Evolutionary conservation across 2,329 filamentous ascomycete species (phyloP).

Genomic region (Trichoderma koningii): DNA sequence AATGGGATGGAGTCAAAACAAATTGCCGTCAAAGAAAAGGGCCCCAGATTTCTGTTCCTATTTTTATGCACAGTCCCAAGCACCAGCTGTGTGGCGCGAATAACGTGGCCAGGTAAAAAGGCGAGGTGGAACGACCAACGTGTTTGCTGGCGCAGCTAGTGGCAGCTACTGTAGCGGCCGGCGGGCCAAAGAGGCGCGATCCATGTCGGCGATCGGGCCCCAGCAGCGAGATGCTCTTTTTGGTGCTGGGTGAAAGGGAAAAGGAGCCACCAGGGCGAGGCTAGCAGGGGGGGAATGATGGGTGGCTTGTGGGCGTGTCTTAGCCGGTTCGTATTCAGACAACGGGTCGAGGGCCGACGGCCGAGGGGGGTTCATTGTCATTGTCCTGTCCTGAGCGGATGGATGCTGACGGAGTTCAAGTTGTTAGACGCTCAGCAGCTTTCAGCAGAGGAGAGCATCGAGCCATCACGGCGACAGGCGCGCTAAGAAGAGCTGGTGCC

Average conservation of each 20-base stretch:
- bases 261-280: background rate
- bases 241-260: too few relatives aligned
- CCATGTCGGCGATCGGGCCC: constrained; percentile 22
- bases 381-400: too few relatives aligned
- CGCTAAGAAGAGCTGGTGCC: background rate
- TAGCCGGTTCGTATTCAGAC: constrained; percentile 17
- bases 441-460: too few relatives aligned
- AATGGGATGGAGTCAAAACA: too few relatives aligned
- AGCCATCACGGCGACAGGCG: background rate
- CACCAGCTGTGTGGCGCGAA: background rate
- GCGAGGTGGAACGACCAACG: constrained; percentile 2
- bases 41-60: constrained; percentile 18
- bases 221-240: constrained; percentile 2
- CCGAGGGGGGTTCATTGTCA: background rate
- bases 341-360: background rate
- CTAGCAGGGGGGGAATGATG: background rate
- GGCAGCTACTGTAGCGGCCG: background rate
- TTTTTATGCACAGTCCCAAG: constrained; percentile 10
- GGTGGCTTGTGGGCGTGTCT: background rate
- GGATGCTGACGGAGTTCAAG: too few relatives aligned
- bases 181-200: constrained; percentile 6
- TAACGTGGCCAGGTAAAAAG: background rate
- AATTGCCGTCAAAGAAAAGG: background rate
- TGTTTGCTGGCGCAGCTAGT: constrained; percentile 17
- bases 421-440: too few relatives aligned